Evolutionary conservation across 305 asterid species (phyloP).

Genomic region (Solanum hybrid): DNA sequence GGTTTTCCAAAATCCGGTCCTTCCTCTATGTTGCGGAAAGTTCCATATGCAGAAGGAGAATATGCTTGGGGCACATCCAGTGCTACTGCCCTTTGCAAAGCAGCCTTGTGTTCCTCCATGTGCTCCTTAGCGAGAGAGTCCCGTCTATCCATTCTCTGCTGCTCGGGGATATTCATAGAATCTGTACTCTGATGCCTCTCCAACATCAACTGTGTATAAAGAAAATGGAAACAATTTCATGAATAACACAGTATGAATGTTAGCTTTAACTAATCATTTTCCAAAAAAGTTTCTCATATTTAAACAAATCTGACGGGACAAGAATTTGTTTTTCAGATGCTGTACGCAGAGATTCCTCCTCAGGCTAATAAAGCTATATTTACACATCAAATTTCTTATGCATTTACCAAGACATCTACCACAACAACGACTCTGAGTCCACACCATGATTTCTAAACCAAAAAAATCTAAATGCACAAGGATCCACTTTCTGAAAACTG

Average conservation of each 20-base stretch:
- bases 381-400: background rate
- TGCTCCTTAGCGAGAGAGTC: conserved; percentile 64
- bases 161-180: conserved; percentile 52
- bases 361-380: background rate
- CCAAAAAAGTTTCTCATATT: background rate
- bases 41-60: conserved; percentile 68
- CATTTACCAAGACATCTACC: background rate
- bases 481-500: background rate
- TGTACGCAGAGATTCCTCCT: background rate
- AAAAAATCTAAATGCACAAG: background rate
- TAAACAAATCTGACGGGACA: background rate
- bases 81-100: conserved; percentile 70
- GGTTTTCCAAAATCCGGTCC: conserved; percentile 39
- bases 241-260: background rate
- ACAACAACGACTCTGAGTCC: background rate
- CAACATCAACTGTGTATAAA: conserved; percentile 45
- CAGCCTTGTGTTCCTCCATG: conserved; percentile 67
- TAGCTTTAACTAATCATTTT: background rate
- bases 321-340: background rate
- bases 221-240: background rate
- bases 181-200: conserved; percentile 37
- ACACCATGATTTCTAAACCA: background rate
- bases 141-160: conserved; percentile 77
- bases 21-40: conserved; percentile 45
- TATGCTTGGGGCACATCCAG: conserved; percentile 69